Base-by-base conservation (phyloP, 2,329 filamentous ascomycete species). In the Hymenoscyphus linearis region DNA sequence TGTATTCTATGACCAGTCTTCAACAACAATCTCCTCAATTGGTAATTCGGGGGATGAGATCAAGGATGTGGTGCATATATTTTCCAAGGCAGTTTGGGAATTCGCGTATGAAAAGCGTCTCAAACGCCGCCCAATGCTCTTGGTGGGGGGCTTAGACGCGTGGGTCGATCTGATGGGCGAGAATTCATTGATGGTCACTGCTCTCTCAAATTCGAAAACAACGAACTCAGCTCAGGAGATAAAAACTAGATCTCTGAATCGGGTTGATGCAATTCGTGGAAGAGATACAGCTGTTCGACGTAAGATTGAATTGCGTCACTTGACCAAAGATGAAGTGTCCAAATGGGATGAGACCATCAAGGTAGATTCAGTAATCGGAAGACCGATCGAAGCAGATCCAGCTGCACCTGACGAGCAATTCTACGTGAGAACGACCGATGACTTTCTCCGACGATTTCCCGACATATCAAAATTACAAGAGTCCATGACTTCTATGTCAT, bases 1-100 rank as follows among this genome's bases (percentile, higher is more conserved):
- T 12, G 90, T 99, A 0, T 95, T 96, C 69, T 96, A 98, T 73
- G 92, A 99, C 73, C 83, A 93, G 66, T 64, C 81, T 72, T 80
- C 90, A 34, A 67, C 54, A 18, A 67, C 56, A 64, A 22, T 74
- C 70, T 58, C 66, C 64, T 66, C 62, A 62, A 65, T 60, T 69
- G 68, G 67, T 75, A 74, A 71, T 81, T 74, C 73, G 77, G 69
- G 70, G 75, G 26, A 75, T 73, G 55, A 75, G 72, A 40, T 78
- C 76, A 18, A 79, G 75, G 57, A 76, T 78, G 83, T 86, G n/a
- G 75, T 97, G 22, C 80, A 86, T 65, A 86, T 86, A 16, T 78
- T 99, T 13, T 86, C 89, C 70, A 87, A 91, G 64, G 92, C 93
- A 0, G 78, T 99, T 3, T 86, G 87, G 58, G 87, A 95, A 61